Percentiles rank a stretch among this genome's conserved stretches.
These are phyloP conservation scores for Graphium sp. DNA, from an alignment of 2,329 filamentous ascomycete species.

Conservation along the genomic window DNA sequence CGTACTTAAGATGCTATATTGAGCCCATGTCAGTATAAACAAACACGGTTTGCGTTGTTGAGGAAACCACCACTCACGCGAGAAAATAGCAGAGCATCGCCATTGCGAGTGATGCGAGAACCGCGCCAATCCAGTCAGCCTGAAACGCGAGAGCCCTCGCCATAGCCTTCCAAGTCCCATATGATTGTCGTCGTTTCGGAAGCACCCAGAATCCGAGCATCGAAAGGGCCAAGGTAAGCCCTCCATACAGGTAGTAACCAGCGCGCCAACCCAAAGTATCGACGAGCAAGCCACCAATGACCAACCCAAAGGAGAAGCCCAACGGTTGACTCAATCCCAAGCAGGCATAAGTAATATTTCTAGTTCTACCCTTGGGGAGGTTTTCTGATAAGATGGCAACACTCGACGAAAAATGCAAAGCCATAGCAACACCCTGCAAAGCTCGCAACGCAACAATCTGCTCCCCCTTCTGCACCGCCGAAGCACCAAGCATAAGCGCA, in stretches of 20 bases:
- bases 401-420: conserved; percentile 17
- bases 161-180: conserved; percentile 10
- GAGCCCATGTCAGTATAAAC: no score
- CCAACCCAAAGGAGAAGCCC: conserved; percentile 31
- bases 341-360: conserved; percentile 24
- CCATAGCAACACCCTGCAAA: conserved; percentile 19
- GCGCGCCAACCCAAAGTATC: conserved; percentile 28
- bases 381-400: conserved; percentile 16
- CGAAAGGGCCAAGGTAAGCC: conserved; percentile 17
- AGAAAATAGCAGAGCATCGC: conserved; percentile 34
- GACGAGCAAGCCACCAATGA: conserved; percentile 28
- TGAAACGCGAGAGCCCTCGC: conserved; percentile 13
- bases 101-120: conserved; percentile 26
- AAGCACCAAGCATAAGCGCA: conserved; percentile 14
- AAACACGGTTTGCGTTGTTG: no score
- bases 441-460: conserved; percentile 20
- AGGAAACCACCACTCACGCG: conserved; percentile 29
- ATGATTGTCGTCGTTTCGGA: conserved; percentile 10
- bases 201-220: conserved; percentile 17
- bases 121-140: conserved; percentile 36
- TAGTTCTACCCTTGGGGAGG: conserved; percentile 13
- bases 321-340: conserved; percentile 26
- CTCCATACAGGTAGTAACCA: conserved; percentile 23
- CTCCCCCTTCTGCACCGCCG: conserved; percentile 12
- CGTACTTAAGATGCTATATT: conserved; percentile 19